These are phyloP conservation scores for Clavispora asparagi DNA, from an alignment of 805 yeast species.

Conservation along the genomic window DNA sequence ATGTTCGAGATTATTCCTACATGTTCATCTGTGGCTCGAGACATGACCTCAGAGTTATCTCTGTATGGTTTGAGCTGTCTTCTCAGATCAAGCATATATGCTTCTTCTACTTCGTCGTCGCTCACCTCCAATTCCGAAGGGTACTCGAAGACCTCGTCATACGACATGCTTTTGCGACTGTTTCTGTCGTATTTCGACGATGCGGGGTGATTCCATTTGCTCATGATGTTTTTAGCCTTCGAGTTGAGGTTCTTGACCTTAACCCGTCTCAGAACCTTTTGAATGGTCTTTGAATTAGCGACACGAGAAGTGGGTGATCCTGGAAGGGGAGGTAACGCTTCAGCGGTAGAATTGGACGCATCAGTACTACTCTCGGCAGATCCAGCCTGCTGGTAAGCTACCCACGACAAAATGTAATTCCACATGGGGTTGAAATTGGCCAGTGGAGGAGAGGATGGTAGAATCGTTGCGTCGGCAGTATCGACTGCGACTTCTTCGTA, in stretches of 20 bases:
- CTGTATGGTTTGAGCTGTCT: background rate
- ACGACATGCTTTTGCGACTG: background rate
- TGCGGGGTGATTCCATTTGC: constrained; percentile 29
- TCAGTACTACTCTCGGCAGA: background rate
- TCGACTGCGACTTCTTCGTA: background rate
- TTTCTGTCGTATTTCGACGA: background rate
- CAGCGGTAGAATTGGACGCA: background rate
- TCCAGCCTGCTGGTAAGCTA: constrained; percentile 17
- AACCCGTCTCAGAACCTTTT: background rate
- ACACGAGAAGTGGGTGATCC: background rate
- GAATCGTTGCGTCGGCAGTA: background rate
- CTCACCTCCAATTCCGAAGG: constrained; percentile 23
- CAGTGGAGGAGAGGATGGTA: constrained; percentile 4
- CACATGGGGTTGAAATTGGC: constrained; percentile 33
- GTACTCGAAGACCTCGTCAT: background rate
- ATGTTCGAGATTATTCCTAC: constrained; percentile 18
- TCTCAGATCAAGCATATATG: background rate
- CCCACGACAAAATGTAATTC: constrained; percentile 34
- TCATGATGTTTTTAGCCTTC: constrained; percentile 13
- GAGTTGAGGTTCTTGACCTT: background rate
- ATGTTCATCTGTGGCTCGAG: constrained; percentile 4
- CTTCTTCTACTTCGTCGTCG: constrained; percentile 14
- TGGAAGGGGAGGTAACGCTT: background rate
- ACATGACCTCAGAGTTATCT: background rate
- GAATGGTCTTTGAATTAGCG: no score